These are phyloP conservation scores for Rhodotorula sp. DNA, from an alignment of 1,284 basidiomycete genomes.

Conservation along the genomic window DNA sequence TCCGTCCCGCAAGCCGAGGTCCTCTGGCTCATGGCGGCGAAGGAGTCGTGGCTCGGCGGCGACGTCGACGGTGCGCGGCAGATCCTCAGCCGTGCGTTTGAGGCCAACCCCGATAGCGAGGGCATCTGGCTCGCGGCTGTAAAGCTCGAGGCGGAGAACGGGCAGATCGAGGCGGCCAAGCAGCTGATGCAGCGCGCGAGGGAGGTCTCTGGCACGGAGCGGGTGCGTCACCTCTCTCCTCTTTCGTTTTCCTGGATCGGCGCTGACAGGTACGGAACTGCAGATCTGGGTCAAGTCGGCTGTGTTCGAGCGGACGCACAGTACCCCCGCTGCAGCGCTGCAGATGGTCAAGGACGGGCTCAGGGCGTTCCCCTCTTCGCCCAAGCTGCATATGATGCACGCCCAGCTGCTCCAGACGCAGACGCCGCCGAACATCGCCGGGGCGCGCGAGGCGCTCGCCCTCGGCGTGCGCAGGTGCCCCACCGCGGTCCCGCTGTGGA, in stretches of 20 bases:
- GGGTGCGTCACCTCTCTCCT: slow-evolving; percentile 60
- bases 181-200: slow-evolving; percentile 85
- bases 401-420: slow-evolving; percentile 69
- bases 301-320: slow-evolving; percentile 88
- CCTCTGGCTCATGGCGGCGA: slow-evolving; percentile 95
- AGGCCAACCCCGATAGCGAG: slow-evolving; percentile 93
- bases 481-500: slow-evolving; percentile 80
- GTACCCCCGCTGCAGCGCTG: slow-evolving; percentile 71
- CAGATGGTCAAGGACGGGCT: slow-evolving; percentile 73
- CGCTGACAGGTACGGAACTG: background rate
- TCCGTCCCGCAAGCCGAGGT: slow-evolving; percentile 93
- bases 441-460: slow-evolving; percentile 75
- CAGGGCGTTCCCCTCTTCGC: slow-evolving; percentile 76
- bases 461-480: slow-evolving; percentile 80
- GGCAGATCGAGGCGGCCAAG: slow-evolving; percentile 78
- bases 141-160: slow-evolving; percentile 92
- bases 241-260: background rate
- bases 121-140: slow-evolving; percentile 96
- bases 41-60: slow-evolving; percentile 87
- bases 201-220: slow-evolving; percentile 82
- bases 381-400: slow-evolving; percentile 95
- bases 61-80: slow-evolving; percentile 84
- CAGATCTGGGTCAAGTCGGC: slow-evolving; percentile 99
- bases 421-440: slow-evolving; percentile 42
- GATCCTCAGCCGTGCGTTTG: slow-evolving; percentile 85